Evolutionary conservation across 305 asterid genomes (phyloP).

Genomic region (Galium porrigens): DNA sequence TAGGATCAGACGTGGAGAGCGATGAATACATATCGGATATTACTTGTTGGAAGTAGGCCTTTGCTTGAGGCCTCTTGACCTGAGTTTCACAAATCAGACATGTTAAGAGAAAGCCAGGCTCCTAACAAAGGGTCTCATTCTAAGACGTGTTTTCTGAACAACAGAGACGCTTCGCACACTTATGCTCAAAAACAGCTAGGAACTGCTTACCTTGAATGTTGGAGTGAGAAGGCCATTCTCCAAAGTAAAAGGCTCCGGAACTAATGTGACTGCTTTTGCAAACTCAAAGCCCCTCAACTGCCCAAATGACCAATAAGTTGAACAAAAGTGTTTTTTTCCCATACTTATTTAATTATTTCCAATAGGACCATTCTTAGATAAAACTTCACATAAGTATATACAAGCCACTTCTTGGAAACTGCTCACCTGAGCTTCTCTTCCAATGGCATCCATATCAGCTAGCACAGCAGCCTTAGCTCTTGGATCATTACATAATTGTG

Average conservation of each 20-base stretch:
- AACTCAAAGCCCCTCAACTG: constrained; percentile 92
- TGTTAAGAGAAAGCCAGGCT: background rate
- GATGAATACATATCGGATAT: constrained; percentile 61
- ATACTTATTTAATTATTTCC: background rate
- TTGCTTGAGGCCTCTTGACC: constrained; percentile 88
- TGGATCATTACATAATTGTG: constrained; percentile 63
- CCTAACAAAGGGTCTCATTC: background rate
- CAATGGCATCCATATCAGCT: constrained; percentile 80
- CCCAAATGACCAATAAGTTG: constrained; percentile 1
- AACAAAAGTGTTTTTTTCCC: background rate
- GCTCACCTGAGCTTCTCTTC: constrained; percentile 77
- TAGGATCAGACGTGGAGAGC: constrained; percentile 57
- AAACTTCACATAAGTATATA: background rate
- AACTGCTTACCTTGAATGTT: constrained; percentile 60
- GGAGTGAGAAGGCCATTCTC: constrained; percentile 91
- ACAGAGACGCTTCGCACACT: background rate
- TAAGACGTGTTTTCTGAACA: background rate
- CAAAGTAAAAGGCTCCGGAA: constrained; percentile 73
- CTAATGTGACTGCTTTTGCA: constrained; percentile 68
- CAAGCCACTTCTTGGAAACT: background rate
- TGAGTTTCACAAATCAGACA: constrained; percentile 17
- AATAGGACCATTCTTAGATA: background rate
- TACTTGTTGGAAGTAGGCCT: constrained; percentile 64
- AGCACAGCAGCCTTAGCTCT: constrained; percentile 73
- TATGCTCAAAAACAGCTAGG: background rate